A percentile compares a stretch with the other conserved stretches of the same genome.
Evolutionary conservation across 352 stramenopile genomes (phyloP).

Genomic region (Phytophthora sp.): DNA sequence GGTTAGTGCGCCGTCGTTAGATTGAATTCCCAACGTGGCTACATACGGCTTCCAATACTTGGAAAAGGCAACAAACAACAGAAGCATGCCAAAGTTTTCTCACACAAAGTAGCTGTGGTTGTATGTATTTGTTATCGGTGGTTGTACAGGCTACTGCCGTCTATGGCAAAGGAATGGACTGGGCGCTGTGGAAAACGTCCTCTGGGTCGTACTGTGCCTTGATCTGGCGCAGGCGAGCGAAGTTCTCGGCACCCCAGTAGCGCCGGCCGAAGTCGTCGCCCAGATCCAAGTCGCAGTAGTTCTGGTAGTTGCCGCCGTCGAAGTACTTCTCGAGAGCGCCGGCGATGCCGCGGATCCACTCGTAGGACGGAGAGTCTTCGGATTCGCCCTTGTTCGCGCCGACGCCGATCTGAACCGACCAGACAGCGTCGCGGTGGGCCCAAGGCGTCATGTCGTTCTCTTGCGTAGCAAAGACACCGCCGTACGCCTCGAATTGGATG

Average conservation of each 20-base stretch:
- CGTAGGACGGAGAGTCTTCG: conserved; percentile 34
- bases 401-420: conserved; percentile 55
- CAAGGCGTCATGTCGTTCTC: conserved; percentile 56
- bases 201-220: conserved; percentile 57
- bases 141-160: too few species aligned
- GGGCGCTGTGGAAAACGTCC: conserved; percentile 59
- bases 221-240: conserved; percentile 47
- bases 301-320: conserved; percentile 64
- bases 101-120: too few species aligned
- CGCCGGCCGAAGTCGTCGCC: conserved; percentile 42
- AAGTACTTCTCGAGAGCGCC: conserved; percentile 41
- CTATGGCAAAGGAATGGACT: conserved; percentile 55
- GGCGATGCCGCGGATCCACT: conserved; percentile 53
- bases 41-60: too few species aligned
- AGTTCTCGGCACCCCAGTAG: conserved; percentile 65
- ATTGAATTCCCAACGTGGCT: too few species aligned
- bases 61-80: too few species aligned
- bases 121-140: too few species aligned
- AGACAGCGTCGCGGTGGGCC: conserved; percentile 46
- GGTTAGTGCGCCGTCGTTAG: too few species aligned
- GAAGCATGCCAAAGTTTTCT: too few species aligned
- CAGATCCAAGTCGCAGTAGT: conserved; percentile 64
- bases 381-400: conserved; percentile 47
- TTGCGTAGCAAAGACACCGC: conserved; percentile 49
- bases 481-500: conserved; percentile 64